These are phyloP conservation scores for Solanum habrochaites DNA, from an alignment of 257 asterid genomes.

Conservation along the genomic window DNA sequence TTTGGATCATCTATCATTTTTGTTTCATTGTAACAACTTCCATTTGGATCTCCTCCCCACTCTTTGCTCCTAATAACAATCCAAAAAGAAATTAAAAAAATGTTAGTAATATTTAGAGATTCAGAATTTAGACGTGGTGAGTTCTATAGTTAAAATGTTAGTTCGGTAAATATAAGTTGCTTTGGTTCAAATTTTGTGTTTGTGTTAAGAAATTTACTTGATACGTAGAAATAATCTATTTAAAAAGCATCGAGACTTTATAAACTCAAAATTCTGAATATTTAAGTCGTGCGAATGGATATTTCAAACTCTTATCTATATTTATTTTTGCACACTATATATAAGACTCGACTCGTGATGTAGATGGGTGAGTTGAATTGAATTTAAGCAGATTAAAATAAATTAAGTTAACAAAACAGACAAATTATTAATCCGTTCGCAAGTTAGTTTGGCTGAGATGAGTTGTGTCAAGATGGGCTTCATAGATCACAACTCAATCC, in stretches of 20 bases:
- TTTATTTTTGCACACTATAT: neutral
- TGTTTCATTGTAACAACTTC: neutral
- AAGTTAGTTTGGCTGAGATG: neutral
- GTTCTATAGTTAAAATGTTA: neutral
- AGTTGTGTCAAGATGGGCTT: neutral
- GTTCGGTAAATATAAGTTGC: too few species aligned
- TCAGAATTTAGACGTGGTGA: neutral
- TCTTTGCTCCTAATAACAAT: neutral
- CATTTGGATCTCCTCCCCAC: neutral
- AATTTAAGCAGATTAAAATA: neutral
- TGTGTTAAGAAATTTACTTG: neutral
- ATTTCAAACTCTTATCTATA: neutral
- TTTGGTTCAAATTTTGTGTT: neutral
- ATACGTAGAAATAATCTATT: neutral
- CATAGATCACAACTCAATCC: neutral
- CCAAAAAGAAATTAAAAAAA: neutral
- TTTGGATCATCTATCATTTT: neutral
- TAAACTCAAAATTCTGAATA: neutral
- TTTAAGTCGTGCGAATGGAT: neutral
- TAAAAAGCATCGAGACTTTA: neutral
- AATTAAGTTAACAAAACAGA: neutral
- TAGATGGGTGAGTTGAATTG: neutral
- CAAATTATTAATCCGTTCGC: neutral
- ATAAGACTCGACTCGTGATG: neutral
- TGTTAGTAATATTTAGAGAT: neutral